Percentiles rank a stretch among this genome's conserved stretches.
Evolutionary conservation across 345 rosid genomes (phyloP).

Genomic region (Euphorbia tirucalli): DNA sequence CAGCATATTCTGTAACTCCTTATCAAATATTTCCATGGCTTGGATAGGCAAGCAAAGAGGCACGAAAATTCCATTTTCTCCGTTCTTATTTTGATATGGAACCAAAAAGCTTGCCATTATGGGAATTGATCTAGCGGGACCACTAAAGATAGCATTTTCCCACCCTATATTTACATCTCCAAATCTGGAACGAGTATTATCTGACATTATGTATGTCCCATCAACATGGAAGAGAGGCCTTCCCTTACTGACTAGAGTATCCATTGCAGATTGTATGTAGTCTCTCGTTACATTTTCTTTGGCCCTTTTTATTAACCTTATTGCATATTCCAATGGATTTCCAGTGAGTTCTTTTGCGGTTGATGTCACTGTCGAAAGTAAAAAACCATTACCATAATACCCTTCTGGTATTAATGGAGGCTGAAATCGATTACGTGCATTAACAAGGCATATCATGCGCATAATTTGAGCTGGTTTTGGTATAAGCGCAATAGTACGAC

Average conservation of each 20-base stretch:
- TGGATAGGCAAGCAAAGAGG: slow-evolving; percentile 21
- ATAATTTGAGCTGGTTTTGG: slow-evolving; percentile 15
- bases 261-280: slow-evolving; percentile 17
- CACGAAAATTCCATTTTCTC: slow-evolving; percentile 22
- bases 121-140: slow-evolving; percentile 7
- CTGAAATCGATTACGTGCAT: background rate
- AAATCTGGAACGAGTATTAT: background rate
- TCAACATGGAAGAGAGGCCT: background rate
- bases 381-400: slow-evolving; percentile 44
- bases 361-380: slow-evolving; percentile 24
- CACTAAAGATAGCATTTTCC: slow-evolving; percentile 25
- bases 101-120: background rate
- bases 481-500: slow-evolving; percentile 19
- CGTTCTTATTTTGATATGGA: slow-evolving; percentile 8
- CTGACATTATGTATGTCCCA: slow-evolving; percentile 6
- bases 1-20: too few species aligned
- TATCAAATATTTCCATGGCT: slow-evolving; percentile 20
- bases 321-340: slow-evolving; percentile 33
- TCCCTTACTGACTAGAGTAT: slow-evolving; percentile 21
- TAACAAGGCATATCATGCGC: slow-evolving; percentile 7
- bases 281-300: slow-evolving; percentile 29
- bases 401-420: slow-evolving; percentile 17
- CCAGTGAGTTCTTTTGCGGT: slow-evolving; percentile 15
- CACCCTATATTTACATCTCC: slow-evolving; percentile 29
- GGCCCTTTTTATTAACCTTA: slow-evolving; percentile 28